Conservation (phyloP, 1,139 yeast species). For the Blastobotrys persicus region DNA sequence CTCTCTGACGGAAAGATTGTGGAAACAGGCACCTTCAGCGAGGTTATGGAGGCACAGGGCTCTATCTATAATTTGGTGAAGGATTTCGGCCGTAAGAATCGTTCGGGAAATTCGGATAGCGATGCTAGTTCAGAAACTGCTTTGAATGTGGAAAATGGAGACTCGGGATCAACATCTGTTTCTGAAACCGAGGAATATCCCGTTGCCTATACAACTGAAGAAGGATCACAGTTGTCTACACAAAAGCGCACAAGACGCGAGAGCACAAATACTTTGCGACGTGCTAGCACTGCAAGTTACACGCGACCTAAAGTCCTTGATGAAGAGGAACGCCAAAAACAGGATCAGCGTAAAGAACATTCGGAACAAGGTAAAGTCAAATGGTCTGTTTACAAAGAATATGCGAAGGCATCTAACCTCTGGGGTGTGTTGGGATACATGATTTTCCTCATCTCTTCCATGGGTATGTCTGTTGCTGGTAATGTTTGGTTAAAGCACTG, state of each 20-base stretch:
- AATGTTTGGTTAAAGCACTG: slow-evolving; percentile 95
- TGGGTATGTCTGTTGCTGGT: slow-evolving; percentile 59
- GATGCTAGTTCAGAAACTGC: slow-evolving; percentile 18
- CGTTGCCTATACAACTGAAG: slow-evolving; percentile 11
- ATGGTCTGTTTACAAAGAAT: slow-evolving; percentile 79
- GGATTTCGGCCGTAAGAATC: slow-evolving; percentile 64
- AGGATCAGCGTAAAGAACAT: slow-evolving; percentile 52
- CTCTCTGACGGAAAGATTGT: slow-evolving; percentile 71
- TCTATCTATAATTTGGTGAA: slow-evolving; percentile 62
- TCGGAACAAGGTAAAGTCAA: slow-evolving; percentile 93
- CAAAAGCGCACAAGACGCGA: slow-evolving; percentile 30
- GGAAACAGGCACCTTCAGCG: slow-evolving; percentile 72
- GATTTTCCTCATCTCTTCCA: slow-evolving; percentile 46
- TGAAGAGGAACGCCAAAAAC: slow-evolving; percentile 30
- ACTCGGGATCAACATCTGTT: not conserved
- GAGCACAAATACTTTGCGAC: slow-evolving; percentile 51
- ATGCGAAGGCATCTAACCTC: slow-evolving; percentile 88
- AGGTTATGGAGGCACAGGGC: slow-evolving; percentile 50
- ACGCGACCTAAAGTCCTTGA: slow-evolving; percentile 38
- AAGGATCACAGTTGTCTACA: not conserved
- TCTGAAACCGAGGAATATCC: slow-evolving; percentile 7
- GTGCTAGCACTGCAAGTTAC: slow-evolving; percentile 68
- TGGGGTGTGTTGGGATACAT: slow-evolving; percentile 59
- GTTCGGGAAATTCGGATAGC: slow-evolving; percentile 5
- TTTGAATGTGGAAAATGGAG: slow-evolving; percentile 11